A percentile compares a stretch with the other conserved stretches of the same genome.
phyloP scores from a whole-genome alignment of 2,329 filamentous ascomycete species.

The Nemania abortiva region DNA sequence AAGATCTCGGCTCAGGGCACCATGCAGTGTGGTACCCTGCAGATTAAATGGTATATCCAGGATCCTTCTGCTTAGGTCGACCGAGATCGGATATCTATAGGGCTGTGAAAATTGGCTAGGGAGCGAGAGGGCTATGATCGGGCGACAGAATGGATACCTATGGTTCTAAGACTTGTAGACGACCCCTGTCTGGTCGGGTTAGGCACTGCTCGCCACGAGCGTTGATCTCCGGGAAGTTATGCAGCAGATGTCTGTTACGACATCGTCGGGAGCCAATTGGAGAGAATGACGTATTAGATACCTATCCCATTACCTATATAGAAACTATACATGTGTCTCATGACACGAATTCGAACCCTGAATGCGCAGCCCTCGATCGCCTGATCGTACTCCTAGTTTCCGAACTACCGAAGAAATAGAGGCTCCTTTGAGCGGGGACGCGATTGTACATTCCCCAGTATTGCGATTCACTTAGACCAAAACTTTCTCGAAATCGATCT shows the following conservation, averaged over 20 bases:
- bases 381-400: not conserved
- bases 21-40: slow-evolving; percentile 39
- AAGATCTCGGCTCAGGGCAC: slow-evolving; percentile 44
- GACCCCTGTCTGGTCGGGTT: not conserved
- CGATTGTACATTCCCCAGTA: no score
- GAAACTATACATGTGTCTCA: not conserved
- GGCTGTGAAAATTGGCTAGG: no score
- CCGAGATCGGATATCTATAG: not conserved
- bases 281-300: not conserved
- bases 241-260: no score
- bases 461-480: slow-evolving; percentile 19
- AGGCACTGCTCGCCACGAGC: no score
- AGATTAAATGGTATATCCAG: slow-evolving; percentile 43
- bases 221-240: no score
- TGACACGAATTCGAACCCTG: not conserved
- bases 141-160: not conserved
- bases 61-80: slow-evolving; percentile 12
- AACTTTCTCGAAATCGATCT: slow-evolving; percentile 60
- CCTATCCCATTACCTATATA: not conserved
- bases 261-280: not conserved
- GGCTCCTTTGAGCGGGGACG: not conserved
- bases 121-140: not conserved
- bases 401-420: not conserved
- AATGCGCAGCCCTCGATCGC: not conserved
- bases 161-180: not conserved